These are phyloP conservation scores for Lactuca sativa DNA, from an alignment of 129 eudicot genomes.

Conservation along the genomic window DNA sequence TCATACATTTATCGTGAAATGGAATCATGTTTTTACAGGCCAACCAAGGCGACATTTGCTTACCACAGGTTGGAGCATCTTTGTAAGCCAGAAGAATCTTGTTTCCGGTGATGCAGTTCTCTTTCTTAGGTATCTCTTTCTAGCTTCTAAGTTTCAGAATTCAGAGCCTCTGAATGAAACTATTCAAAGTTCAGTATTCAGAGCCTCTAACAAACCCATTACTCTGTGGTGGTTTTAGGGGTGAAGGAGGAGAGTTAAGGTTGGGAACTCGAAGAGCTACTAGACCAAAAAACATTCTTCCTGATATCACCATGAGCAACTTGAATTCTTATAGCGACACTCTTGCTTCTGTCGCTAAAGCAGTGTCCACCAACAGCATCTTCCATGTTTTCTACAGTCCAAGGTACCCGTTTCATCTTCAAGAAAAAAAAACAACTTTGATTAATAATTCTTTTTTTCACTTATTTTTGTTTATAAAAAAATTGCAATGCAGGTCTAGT, in stretches of 20 bases:
- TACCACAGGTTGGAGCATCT: slow-evolving; percentile 96
- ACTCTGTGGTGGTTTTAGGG: slow-evolving; percentile 46
- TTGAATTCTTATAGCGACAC: slow-evolving; percentile 50
- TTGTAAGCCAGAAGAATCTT: slow-evolving; percentile 94
- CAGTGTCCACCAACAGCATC: slow-evolving; percentile 58
- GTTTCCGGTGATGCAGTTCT: slow-evolving; percentile 95
- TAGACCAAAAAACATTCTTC: slow-evolving; percentile 74
- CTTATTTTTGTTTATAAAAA: neutral
- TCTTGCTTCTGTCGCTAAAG: slow-evolving; percentile 64
- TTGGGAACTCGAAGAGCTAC: slow-evolving; percentile 85
- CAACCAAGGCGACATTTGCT: slow-evolving; percentile 98
- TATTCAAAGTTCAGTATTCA: no score
- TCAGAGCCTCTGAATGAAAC: no score
- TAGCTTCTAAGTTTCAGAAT: neutral
- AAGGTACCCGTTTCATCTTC: slow-evolving; percentile 40
- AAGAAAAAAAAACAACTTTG: neutral
- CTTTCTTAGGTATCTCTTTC: slow-evolving; percentile 66
- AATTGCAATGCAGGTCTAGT: slow-evolving; percentile 56
- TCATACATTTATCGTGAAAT: slow-evolving; percentile 12
- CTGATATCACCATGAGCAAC: slow-evolving; percentile 63
- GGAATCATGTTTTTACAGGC: slow-evolving; percentile 45
- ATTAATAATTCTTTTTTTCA: neutral
- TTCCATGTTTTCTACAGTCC: slow-evolving; percentile 81
- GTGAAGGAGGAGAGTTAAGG: slow-evolving; percentile 79
- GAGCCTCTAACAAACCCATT: neutral